Evolutionary conservation across 345 rosid genomes (phyloP), one percentile per base, ranked within the genome.

Genomic region (Acer yangbiense): DNA sequence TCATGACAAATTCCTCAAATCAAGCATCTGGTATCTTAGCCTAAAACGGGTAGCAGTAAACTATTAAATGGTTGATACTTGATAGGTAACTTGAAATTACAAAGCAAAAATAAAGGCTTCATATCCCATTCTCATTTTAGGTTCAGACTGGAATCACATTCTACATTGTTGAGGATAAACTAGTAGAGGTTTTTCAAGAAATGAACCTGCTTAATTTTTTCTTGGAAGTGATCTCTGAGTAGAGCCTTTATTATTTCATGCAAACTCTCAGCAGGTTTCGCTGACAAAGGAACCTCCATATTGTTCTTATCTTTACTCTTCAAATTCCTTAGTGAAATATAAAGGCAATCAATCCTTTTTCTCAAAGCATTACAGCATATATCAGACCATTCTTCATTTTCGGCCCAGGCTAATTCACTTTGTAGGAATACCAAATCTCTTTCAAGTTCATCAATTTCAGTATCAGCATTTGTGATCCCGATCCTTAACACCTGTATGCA

Each of bases 401-500:
- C 88, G 50, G 74, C 79, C 86, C 89, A 89, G 1, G 87, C 90
- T n/a, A 86, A 63, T 74, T 89, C 87, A 69, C 81, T 86, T 52
- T 79, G 90, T 27, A 85, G 77, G 25, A 72, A 84, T 39, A 83
- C 79, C 70, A 84, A 79, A 79, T 77, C 83, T 52, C 78, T 82
- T 55, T 90, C 91, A 83, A 83, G 88, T 71, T 91, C 85, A 68
- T 80, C 77, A 16, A 89, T 88, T 75, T 85, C 94, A 67, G 66
- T 79, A 81, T 88, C 87, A 17, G 88, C 90, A 63, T 88, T 85
- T 63, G 78, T 79, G 10, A 79, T 87, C 86, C 91, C 76, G 17
- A 90, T 81, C 84, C 83, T 71, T 68, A 90, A 86, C 52, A 87
- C 92, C 78, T 80, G 86, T 52, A 83, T 75, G 82, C 97, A 88